These are phyloP conservation scores for Craterostigma plantagineum DNA, from an alignment of 257 asterid genomes.

Conservation along the genomic window DNA sequence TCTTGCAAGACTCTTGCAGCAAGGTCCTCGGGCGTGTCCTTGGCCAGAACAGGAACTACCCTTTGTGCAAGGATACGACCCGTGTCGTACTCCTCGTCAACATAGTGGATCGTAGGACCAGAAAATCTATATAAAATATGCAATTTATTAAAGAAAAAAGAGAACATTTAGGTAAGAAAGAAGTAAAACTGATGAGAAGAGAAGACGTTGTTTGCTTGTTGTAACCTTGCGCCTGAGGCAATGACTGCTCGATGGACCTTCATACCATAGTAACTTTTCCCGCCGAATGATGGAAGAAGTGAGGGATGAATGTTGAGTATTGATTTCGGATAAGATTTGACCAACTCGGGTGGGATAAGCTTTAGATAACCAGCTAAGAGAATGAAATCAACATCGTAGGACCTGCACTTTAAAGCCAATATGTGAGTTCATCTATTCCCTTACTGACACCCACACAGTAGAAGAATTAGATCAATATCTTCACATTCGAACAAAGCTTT, in stretches of 20 bases:
- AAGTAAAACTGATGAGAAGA: too few species aligned
- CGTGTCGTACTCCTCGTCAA: constrained; percentile 16
- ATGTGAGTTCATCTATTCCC: constrained; percentile 8
- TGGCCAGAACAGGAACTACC: constrained; percentile 37
- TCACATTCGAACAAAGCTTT: too few species aligned
- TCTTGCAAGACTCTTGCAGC: constrained; percentile 42
- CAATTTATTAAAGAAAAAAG: not conserved
- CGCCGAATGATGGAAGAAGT: constrained; percentile 92
- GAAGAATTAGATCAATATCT: too few species aligned
- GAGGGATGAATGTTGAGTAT: constrained; percentile 77
- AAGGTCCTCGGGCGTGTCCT: constrained; percentile 38
- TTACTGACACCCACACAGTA: too few species aligned
- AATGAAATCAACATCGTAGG: constrained; percentile 40
- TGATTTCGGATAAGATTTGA: constrained; percentile 60
- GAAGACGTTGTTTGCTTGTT: not conserved
- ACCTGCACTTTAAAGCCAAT: constrained; percentile 10
- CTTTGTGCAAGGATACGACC: constrained; percentile 57
- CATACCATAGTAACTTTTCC: constrained; percentile 73
- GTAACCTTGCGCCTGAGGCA: constrained; percentile 94
- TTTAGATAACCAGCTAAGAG: constrained; percentile 74
- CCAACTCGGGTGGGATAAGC: constrained; percentile 52
- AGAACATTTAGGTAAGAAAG: not conserved
- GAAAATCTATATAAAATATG: not conserved
- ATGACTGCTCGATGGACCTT: constrained; percentile 85
- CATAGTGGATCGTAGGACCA: constrained; percentile 1